Base-by-base conservation (phyloP, 1,139 yeast species). In the Geotrichum reessii region DNA sequence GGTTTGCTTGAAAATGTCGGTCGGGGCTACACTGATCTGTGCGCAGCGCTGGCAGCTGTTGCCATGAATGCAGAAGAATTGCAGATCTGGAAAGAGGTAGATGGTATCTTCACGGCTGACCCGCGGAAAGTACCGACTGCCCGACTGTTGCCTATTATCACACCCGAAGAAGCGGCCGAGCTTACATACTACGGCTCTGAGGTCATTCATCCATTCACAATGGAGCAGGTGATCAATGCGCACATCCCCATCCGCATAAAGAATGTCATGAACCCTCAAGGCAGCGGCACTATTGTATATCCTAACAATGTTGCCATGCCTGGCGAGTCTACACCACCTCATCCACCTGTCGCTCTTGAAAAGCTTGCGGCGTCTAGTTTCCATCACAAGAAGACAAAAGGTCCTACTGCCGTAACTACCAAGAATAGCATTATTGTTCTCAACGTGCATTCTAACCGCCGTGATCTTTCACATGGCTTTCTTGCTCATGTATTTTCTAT, bases 141-240 rank as follows among this genome's bases (percentile, higher is more conserved):
- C 2, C 80, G 97, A 66, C 76, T 93, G 55, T 77, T 93, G 63
- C 84, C 85, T 61, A 83, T 91, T 61, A 97, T 93, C 63, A 93
- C 99, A 0, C 99, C 99, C 1, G 99, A 93, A 70, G 99, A 93
- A 76, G 99, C 99, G 1, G 95, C 98, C 0, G 99, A 93, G 75
- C 81, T 93, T 73, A 93, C 99, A 0, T 93, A 93, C 74, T 93
- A 93, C 70, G 99, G 99, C 40, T 87, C 96, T 5, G 99, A 93
- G 75, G 99, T 93, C 63, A 93, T 93, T 66, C 99, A 93, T 70
- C 99, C 99, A 1, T 93, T 93, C 77, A 93, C 99, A 40, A 93
- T 93, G 99, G 98, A 93, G 74, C 99, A 93, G 76, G 99, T 92
- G 60, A 93, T 93, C 66, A 85, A 86, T 65, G 98, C 98, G 14